phyloP scores from a whole-genome alignment of 176 grass and related monocot genomes.

The Cenchrus fungigraminus region DNA sequence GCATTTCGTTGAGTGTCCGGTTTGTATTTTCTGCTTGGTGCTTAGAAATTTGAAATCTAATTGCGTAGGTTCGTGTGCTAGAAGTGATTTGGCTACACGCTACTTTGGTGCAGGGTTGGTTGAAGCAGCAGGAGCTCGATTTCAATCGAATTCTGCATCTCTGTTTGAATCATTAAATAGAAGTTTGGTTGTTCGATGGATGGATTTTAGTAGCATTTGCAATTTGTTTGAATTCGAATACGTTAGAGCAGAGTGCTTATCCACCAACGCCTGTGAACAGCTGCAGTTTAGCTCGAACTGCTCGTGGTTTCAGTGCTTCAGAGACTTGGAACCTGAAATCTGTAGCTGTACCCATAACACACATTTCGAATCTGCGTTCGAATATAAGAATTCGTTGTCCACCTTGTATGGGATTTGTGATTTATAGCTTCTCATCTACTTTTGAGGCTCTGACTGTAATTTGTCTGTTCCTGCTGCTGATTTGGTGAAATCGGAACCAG shows the following conservation, averaged over 20 bases:
- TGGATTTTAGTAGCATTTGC: neutral
- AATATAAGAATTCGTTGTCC: neutral
- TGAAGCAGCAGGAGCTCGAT: neutral
- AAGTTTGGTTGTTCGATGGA: neutral
- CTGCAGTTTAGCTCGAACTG: neutral
- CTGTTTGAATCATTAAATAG: neutral
- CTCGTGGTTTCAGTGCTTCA: neutral
- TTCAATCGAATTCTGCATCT: neutral
- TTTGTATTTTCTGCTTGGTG: neutral
- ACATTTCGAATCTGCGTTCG: neutral
- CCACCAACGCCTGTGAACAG: neutral
- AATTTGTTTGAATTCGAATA: neutral
- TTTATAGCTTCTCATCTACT: neutral
- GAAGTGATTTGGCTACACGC: neutral
- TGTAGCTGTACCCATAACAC: neutral
- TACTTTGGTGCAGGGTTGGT: neutral
- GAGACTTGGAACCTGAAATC: neutral
- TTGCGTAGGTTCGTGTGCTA: neutral
- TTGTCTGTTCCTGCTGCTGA: neutral
- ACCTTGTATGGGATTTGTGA: neutral
- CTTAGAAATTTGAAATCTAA: neutral
- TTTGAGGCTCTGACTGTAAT: neutral
- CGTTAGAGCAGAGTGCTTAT: conserved; percentile 2
- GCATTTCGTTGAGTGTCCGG: neutral
- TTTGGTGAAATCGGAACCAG: neutral